Conservation (phyloP, 1,284 basidiomycete species). For the Cryptococcus sp. region DNA sequence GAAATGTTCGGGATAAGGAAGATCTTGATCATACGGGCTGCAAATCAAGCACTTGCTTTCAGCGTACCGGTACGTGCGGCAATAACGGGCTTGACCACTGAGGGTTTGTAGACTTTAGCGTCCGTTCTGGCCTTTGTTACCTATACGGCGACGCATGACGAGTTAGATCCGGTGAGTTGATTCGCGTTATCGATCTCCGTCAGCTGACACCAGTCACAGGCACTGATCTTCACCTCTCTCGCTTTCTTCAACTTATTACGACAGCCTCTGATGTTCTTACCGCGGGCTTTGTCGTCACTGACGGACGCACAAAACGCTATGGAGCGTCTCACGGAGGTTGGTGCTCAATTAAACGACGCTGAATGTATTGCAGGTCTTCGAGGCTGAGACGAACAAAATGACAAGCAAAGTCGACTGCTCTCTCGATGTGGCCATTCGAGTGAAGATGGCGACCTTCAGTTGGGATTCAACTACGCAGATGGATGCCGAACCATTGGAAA, state of each 20-base stretch:
- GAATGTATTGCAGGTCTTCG: slow-evolving; percentile 56
- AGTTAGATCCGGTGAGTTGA: slow-evolving; percentile 57
- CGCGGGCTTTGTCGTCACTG: slow-evolving; percentile 64
- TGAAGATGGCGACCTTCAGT: slow-evolving; percentile 62
- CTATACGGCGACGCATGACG: slow-evolving; percentile 62
- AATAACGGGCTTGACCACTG: slow-evolving; percentile 23
- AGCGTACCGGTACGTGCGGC: slow-evolving; percentile 52
- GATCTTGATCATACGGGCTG: slow-evolving; percentile 64
- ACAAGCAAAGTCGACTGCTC: slow-evolving; percentile 55
- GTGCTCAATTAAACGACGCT: neutral
- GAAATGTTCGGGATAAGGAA: slow-evolving; percentile 62
- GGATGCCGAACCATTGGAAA: neutral
- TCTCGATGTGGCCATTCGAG: slow-evolving; percentile 59
- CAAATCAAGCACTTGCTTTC: slow-evolving; percentile 55
- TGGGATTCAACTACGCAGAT: slow-evolving; percentile 21
- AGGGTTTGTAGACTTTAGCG: slow-evolving; percentile 65
- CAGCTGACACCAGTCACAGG: slow-evolving; percentile 18
- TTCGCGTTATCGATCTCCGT: neutral
- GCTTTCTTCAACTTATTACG: slow-evolving; percentile 68
- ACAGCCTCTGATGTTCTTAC: slow-evolving; percentile 69
- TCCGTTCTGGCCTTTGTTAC: slow-evolving; percentile 74
- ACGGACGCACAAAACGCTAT: slow-evolving; percentile 68
- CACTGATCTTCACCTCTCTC: slow-evolving; percentile 69
- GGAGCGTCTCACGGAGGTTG: slow-evolving; percentile 55
- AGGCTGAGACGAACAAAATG: slow-evolving; percentile 60